Evolutionary conservation across 2,329 filamentous ascomycete species (phyloP), one percentile per base, ranked within the genome.

Genomic region (Dothistroma pini): DNA sequence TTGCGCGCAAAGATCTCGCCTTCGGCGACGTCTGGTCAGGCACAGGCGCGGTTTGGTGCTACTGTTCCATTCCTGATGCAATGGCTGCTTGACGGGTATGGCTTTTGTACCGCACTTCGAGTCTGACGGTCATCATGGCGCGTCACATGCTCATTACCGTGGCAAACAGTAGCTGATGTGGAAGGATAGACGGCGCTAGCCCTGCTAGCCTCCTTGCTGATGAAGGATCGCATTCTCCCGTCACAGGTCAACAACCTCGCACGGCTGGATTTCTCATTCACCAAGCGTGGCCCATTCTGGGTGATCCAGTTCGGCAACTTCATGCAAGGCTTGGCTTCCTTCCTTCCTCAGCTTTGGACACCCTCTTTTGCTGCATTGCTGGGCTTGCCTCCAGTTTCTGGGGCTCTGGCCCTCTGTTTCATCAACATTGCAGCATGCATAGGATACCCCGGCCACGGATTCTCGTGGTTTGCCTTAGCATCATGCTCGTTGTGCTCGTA

Each of bases 1-100:
- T 83, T n/a, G 73, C 71, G 14, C 73, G 77, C 21, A 80, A 81
- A 66, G 81, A 81, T 0, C 75, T 84, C 29, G 83, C 82, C 0
- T 81, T 79, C 67, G 82, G 83, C 4, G 77, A 79, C 6, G 79
- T 82, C 63, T 71, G 78, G 74, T 66, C 75, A 71, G 66, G 76
- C 0, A 76, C 78, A 9, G 80, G 80, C 1, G 66, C 78, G 7
- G 77, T n/a, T 77, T 3, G 80, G 80, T 1, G 74, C 77, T 10
- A 72, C 78, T 12, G 71, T 81, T 22, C 80, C 80, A 0, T 62
- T 81, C 9, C 67, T 77, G 7, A 67, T 81, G 7, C 72, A 79
- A 64, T 76, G 75, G 66, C 68, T 80, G 0, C 66, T 81, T 9
- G 65, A 73, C 21, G 68, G 60, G 1, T 80, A 76, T 62, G 78